Evolutionary conservation across 2,329 filamentous ascomycete species (phyloP).

Genomic region (Botrytis galanthina): DNA sequence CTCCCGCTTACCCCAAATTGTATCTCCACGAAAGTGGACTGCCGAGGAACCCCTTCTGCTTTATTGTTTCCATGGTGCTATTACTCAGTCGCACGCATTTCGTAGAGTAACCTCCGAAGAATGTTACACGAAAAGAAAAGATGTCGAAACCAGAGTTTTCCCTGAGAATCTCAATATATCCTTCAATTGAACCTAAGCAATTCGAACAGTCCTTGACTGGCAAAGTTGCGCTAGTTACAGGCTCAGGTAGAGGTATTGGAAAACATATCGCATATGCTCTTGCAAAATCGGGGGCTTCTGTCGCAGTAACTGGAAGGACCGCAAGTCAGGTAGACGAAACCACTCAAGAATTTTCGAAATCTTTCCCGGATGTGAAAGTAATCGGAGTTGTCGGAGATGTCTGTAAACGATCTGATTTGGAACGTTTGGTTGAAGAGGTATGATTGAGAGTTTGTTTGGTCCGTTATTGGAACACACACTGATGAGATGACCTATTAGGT

Average conservation of each 20-base stretch:
- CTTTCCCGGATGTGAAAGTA: constrained; percentile 16
- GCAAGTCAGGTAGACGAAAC: constrained; percentile 24
- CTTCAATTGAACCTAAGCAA: constrained; percentile 25
- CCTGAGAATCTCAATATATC: constrained; percentile 23
- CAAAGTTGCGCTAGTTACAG: constrained; percentile 28
- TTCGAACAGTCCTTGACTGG: constrained; percentile 21
- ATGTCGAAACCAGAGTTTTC: constrained; percentile 24
- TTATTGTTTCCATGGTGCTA: background rate
- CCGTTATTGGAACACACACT: background rate
- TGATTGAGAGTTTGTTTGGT: background rate
- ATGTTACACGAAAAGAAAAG: background rate
- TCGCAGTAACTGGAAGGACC: constrained; percentile 25
- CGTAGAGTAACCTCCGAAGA: background rate
- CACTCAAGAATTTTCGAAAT: constrained; percentile 19
- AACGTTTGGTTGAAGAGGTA: constrained; percentile 25
- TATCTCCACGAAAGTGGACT: background rate
- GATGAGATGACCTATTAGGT: constrained; percentile 10
- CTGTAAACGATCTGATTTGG: constrained; percentile 21
- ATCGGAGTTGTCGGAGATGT: constrained; percentile 26
- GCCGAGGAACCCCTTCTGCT: background rate
- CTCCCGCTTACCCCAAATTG: background rate
- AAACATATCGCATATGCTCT: constrained; percentile 25
- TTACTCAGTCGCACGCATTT: background rate
- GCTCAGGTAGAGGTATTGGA: constrained; percentile 27
- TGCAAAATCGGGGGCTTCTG: constrained; percentile 25